Percentiles rank a stretch among this genome's conserved stretches.
Evolutionary conservation across 768 basidiomycete genomes (phyloP).

Genomic region (Royoungia palumana): DNA sequence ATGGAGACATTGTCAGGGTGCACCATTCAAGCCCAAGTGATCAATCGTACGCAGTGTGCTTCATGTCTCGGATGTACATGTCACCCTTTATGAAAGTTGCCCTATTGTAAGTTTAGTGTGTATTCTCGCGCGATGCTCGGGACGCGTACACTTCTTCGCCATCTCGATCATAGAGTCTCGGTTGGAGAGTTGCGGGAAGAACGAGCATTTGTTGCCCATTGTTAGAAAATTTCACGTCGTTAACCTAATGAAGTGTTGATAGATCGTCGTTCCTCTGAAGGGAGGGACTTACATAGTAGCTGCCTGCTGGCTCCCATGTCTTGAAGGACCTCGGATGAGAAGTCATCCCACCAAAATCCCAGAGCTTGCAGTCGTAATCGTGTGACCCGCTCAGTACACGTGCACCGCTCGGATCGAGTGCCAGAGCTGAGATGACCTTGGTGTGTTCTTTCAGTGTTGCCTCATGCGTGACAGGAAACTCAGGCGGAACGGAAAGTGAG

Average conservation of each 20-base stretch:
- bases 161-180: conserved; percentile 88
- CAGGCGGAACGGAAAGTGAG: conserved; percentile 40
- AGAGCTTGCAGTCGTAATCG: conserved; percentile 97
- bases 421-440: conserved; percentile 90
- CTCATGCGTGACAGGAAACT: conserved; percentile 89
- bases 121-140: conserved; percentile 17
- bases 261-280: neutral
- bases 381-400: conserved; percentile 88
- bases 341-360: conserved; percentile 99
- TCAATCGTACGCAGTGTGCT: conserved; percentile 83
- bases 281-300: conserved; percentile 67
- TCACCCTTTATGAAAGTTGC: conserved; percentile 90
- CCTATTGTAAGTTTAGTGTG: conserved; percentile 55
- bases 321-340: conserved; percentile 88
- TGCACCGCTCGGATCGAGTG: conserved; percentile 92
- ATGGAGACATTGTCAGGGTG: conserved; percentile 4
- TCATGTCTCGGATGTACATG: conserved; percentile 98
- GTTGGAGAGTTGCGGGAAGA: conserved; percentile 82
- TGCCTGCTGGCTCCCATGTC: conserved; percentile 92
- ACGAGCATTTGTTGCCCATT: conserved; percentile 84
- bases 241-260: conserved; percentile 51
- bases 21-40: conserved; percentile 7
- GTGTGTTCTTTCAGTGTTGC: conserved; percentile 90
- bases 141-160: conserved; percentile 84
- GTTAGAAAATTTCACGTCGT: conserved; percentile 86